Evolutionary conservation across 371 early-diverging fungal genomes (phyloP).

Genomic region (Funneliformis caledonium): DNA sequence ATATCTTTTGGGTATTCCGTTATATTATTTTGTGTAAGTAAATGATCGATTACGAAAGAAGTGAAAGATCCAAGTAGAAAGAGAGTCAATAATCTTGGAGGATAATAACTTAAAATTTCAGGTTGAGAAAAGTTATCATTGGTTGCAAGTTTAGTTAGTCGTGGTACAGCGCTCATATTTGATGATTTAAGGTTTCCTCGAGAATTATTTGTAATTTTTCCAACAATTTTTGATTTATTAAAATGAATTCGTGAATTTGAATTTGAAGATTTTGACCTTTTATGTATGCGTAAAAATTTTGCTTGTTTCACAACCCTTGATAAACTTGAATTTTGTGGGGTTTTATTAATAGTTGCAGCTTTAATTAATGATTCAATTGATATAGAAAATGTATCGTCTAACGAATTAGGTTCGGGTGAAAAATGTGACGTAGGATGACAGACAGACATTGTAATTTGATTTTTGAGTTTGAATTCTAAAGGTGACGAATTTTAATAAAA

Average conservation of each 20-base stretch:
- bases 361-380: slow-evolving; percentile 16
- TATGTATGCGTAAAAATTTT: background rate
- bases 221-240: background rate
- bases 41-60: slow-evolving; percentile 58
- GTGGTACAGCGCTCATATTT: slow-evolving; percentile 1
- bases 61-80: slow-evolving; percentile 61
- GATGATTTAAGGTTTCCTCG: background rate
- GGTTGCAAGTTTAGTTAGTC: background rate
- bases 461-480: no score
- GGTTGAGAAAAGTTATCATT: background rate
- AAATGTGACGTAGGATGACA: background rate
- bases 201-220: background rate
- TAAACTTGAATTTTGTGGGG: background rate
- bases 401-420: background rate
- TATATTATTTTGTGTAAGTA: slow-evolving; percentile 58
- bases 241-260: background rate
- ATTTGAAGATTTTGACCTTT: background rate
- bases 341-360: background rate
- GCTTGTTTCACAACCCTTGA: background rate
- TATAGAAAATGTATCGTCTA: background rate
- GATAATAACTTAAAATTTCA: slow-evolving; percentile 45
- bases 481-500: no score
- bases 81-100: slow-evolving; percentile 52
- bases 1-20: slow-evolving; percentile 49
- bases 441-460: no score